Evolutionary conservation across 2,329 filamentous ascomycete species (phyloP).

Genomic region (Rhynchosporium graminicola): DNA sequence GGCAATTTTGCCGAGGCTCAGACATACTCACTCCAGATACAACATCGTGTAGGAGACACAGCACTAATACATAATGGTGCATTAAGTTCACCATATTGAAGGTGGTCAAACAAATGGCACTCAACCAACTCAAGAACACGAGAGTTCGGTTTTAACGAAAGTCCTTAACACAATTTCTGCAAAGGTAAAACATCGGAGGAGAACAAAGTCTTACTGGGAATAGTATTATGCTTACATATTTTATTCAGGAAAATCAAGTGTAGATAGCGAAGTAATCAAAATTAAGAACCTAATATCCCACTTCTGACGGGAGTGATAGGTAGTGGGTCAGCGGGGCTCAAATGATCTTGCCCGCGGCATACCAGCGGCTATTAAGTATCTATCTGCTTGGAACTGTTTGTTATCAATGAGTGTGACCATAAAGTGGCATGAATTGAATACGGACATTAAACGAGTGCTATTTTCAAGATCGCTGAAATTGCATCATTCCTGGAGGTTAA

Average conservation of each 20-base stretch:
- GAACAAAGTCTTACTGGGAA: no score
- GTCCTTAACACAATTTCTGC: no score
- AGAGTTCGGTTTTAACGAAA: no score
- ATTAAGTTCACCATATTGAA: background rate
- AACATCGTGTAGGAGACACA: background rate
- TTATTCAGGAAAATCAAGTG: no score
- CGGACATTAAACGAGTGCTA: background rate
- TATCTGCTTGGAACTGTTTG: background rate
- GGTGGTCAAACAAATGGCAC: background rate
- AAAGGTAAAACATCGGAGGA: no score
- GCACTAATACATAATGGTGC: background rate
- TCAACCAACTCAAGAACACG: background rate
- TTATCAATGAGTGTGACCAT: background rate
- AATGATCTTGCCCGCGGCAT: background rate
- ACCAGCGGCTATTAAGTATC: background rate
- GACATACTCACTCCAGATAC: background rate
- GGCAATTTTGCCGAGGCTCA: background rate
- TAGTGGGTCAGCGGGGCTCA: no score
- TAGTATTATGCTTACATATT: background rate
- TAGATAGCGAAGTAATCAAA: no score
- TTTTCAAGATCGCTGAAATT: background rate
- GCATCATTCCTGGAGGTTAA: background rate
- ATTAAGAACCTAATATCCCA: conserved; percentile 3
- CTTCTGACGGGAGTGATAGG: background rate
- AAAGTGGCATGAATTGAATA: background rate